These are phyloP conservation scores for Aspergillus melleus DNA, from an alignment of 2,329 filamentous ascomycete genomes.

Conservation along the genomic window DNA sequence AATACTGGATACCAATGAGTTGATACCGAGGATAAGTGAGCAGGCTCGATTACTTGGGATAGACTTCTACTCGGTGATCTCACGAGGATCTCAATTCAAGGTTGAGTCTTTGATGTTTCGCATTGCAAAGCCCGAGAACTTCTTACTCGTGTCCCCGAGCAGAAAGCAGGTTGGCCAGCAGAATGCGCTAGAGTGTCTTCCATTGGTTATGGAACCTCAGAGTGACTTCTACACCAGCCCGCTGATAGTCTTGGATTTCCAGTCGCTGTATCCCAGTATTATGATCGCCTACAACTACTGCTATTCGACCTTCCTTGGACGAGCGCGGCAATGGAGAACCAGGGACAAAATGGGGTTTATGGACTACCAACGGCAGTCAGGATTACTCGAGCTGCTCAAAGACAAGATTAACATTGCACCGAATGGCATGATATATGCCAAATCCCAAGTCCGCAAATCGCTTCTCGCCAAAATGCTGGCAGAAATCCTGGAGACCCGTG, in stretches of 20 bases:
- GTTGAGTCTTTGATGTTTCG: slow-evolving; percentile 99
- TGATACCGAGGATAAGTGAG: slow-evolving; percentile 86
- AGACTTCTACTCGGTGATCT: slow-evolving; percentile 96
- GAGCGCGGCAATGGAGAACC: slow-evolving; percentile 84
- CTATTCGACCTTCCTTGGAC: slow-evolving; percentile 92
- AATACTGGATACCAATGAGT: slow-evolving; percentile 85
- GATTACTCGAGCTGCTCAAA: slow-evolving; percentile 73
- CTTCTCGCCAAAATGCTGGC: slow-evolving; percentile 93
- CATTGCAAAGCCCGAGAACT: slow-evolving; percentile 96
- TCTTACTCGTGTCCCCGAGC: slow-evolving; percentile 84
- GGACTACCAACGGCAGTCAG: slow-evolving; percentile 75
- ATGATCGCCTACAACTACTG: slow-evolving; percentile 99
- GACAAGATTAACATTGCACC: slow-evolving; percentile 89
- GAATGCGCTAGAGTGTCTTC: slow-evolving; percentile 90
- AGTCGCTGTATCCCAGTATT: slow-evolving; percentile 92
- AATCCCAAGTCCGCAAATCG: slow-evolving; percentile 80
- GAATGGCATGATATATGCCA: slow-evolving; percentile 95
- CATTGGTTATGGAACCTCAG: slow-evolving; percentile 95
- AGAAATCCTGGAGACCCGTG: slow-evolving; percentile 90
- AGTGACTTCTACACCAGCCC: slow-evolving; percentile 92
- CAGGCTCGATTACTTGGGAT: slow-evolving; percentile 90
- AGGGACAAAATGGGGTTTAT: slow-evolving; percentile 92
- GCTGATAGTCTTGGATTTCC: slow-evolving; percentile 88
- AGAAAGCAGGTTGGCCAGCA: slow-evolving; percentile 89
- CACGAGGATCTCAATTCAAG: slow-evolving; percentile 94